These are phyloP conservation scores for Eugenia klotzschiana DNA, from an alignment of 441 rosid genomes.

Conservation along the genomic window DNA sequence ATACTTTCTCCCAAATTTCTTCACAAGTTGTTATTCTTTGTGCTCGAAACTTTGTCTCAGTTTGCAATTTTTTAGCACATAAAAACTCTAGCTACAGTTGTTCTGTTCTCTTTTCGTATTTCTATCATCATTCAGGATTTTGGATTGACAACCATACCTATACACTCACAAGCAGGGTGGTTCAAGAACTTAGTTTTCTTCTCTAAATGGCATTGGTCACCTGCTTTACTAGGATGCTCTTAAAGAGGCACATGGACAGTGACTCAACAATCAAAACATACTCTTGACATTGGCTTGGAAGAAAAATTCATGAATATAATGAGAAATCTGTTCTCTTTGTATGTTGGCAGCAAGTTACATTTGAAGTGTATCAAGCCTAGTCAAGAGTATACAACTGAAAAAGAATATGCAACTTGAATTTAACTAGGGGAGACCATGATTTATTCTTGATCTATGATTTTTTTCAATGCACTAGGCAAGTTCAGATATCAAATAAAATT, in stretches of 20 bases:
- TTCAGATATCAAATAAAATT: background rate
- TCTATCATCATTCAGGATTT: background rate
- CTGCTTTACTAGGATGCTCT: background rate
- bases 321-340: background rate
- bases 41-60: background rate
- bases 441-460: background rate
- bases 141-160: background rate
- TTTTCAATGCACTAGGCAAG: background rate
- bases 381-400: background rate
- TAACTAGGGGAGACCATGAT: background rate
- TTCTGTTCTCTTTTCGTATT: background rate
- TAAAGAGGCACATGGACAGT: slow-evolving; percentile 1
- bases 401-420: background rate
- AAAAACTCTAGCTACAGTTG: background rate
- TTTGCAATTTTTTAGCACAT: background rate
- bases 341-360: background rate
- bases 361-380: background rate
- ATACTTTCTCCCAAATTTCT: too few relatives aligned
- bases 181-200: background rate
- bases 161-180: background rate
- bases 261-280: slow-evolving; percentile 11
- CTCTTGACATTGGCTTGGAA: slow-evolving; percentile 3
- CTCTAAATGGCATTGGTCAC: background rate
- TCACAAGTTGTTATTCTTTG: background rate
- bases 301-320: background rate